Evolutionary conservation across 129 eudicot genomes (phyloP), one percentile per base, ranked within the genome.

Genomic region (Gnaphalium uliginosum): DNA sequence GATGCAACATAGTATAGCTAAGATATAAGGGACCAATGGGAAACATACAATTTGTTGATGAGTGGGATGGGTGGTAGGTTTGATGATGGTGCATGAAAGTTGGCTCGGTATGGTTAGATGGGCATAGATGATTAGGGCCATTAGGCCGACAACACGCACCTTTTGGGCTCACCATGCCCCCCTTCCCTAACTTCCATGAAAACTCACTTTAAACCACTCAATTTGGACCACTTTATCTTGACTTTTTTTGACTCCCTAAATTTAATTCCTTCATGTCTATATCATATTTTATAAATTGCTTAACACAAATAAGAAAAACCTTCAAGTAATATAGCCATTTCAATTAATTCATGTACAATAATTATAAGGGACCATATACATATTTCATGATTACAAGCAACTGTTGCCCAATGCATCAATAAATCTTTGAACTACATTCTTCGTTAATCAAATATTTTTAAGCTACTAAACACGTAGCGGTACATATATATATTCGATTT

Each of bases 61-160:
- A 76, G 62, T 70, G 76, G 56, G 54, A 59, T 60, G 27, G 56
- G 56, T 76, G 75, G 66, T 62, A 63, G 82, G 72, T 71, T 79
- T 19, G 72, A 41, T 68, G 56, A 68, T 75, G 72, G 79, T 75
- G 64, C 21, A 21, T 24, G 51, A 68, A 68, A 43, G 81, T 77
- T 77, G 81, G 81, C 69, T 77, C 10, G 76, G 81, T 60, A 59
- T 78, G 81, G 76, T 70, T 78, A 78, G 78, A 39, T 63, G 62
- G 78, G 59, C 68, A 72, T 72, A 67, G 62, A 26, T 66, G 33
- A 58, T 50, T 39, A 72, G 72, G 48, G 48, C 83, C 83, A 73
- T 54, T 73, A 39, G 83, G 79, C 83, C 68, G 83, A 79, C 83
- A 79, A 73, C 21, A 73, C 26, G 79, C 83, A 61, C 79, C 83